Evolutionary conservation across 108 stramenopile genomes (phyloP).

Genomic region (Conticribra weissflogii): DNA sequence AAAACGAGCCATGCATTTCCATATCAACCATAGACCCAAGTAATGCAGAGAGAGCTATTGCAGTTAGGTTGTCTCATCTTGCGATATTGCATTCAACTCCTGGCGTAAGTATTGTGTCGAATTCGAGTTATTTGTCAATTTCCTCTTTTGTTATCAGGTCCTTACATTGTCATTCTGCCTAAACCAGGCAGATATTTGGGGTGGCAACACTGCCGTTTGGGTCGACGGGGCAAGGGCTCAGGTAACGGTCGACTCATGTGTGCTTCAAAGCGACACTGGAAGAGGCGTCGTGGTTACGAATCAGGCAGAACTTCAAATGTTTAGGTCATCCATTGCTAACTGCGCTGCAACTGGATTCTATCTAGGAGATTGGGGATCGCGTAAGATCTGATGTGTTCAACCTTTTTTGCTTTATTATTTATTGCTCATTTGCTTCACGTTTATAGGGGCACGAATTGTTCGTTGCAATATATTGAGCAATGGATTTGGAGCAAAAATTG

Average conservation of each 20-base stretch:
- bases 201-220: constrained; percentile 38
- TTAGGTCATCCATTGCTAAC: constrained; percentile 21
- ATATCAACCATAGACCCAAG: constrained; percentile 7
- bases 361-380: constrained; percentile 32
- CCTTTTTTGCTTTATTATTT: constrained; percentile 5
- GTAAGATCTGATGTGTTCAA: not conserved
- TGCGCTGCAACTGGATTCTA: constrained; percentile 57
- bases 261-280: constrained; percentile 47
- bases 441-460: constrained; percentile 3
- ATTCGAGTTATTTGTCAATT: too few species aligned
- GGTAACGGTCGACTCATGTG: constrained; percentile 37
- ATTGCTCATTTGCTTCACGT: not conserved
- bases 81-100: constrained; percentile 24
- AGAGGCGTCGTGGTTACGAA: constrained; percentile 52
- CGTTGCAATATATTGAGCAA: constrained; percentile 40
- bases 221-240: constrained; percentile 24
- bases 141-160: too few species aligned
- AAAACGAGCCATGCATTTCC: constrained; percentile 18
- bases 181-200: constrained; percentile 48
- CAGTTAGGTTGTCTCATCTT: constrained; percentile 27
- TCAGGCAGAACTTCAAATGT: constrained; percentile 29
- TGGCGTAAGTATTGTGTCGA: constrained; percentile 9
- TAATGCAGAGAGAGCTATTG: constrained; percentile 15
- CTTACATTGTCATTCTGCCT: too few species aligned
- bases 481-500: constrained; percentile 33